Conservation (phyloP, 768 basidiomycete species). For the Boletus pseudopeckii region DNA sequence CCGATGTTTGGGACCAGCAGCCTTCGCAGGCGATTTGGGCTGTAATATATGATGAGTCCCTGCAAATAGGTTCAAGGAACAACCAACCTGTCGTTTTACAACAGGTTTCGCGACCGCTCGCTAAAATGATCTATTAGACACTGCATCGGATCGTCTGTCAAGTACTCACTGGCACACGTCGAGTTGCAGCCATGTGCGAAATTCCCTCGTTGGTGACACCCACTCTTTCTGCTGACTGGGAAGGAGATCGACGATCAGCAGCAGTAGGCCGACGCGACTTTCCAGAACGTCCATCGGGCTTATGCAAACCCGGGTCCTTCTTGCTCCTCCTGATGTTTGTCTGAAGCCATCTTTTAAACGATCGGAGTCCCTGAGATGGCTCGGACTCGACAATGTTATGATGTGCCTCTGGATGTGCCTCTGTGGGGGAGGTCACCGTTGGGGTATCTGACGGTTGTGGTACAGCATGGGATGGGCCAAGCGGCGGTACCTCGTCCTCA, state of each 20-base stretch:
- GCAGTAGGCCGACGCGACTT: neutral
- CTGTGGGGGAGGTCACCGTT: too few relatives aligned
- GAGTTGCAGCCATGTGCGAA: neutral
- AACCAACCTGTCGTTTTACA: neutral
- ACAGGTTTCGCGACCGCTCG: neutral
- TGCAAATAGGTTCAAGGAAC: neutral
- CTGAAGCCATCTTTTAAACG: neutral
- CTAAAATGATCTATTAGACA: neutral
- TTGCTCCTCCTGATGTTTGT: neutral
- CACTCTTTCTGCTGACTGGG: neutral
- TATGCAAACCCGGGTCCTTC: neutral
- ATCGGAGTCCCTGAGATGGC: neutral
- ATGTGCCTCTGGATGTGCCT: neutral
- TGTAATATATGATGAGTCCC: neutral
- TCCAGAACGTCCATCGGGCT: neutral
- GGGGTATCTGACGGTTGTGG: too few relatives aligned
- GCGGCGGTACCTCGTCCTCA: too few relatives aligned
- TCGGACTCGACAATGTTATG: too few relatives aligned
- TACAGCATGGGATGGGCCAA: too few relatives aligned
- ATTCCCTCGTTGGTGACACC: neutral
- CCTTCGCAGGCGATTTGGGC: neutral
- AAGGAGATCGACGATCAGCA: neutral
- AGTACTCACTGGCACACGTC: neutral
- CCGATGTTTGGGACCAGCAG: neutral
- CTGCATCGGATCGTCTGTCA: rapidly evolving